Evolutionary conservation across 164 flowering plant species (phyloP).

Genomic region (Vitis labrusca): DNA sequence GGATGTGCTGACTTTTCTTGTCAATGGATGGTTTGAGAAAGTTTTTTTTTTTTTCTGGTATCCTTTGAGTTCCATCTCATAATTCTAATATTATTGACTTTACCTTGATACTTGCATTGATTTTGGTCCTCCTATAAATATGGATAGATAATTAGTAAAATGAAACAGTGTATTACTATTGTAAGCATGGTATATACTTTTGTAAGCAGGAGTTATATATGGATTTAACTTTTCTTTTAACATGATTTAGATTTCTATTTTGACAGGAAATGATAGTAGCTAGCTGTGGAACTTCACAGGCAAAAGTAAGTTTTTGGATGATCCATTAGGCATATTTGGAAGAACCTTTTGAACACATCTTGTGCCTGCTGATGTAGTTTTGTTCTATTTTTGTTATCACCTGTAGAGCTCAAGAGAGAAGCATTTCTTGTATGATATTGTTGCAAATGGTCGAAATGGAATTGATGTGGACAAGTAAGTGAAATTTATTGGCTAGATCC

Average conservation of each 20-base stretch:
- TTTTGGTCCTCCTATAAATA: background rate
- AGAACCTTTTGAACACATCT: background rate
- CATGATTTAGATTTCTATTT: slow-evolving; percentile 4
- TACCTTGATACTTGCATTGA: no score
- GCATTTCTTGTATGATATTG: slow-evolving; percentile 86
- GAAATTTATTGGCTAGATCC: background rate
- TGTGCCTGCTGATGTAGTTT: background rate
- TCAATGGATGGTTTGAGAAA: no score
- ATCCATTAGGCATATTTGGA: background rate
- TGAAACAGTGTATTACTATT: background rate
- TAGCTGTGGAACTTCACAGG: slow-evolving; percentile 40
- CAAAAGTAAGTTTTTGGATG: slow-evolving; percentile 41
- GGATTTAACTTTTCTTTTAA: background rate
- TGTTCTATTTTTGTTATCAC: background rate
- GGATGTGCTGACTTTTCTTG: no score
- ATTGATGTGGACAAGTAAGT: slow-evolving; percentile 96
- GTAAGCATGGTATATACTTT: no score
- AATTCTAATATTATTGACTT: no score
- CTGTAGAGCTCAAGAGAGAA: slow-evolving; percentile 62
- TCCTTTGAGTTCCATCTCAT: background rate
- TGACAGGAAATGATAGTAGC: slow-evolving; percentile 88
- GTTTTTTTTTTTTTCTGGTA: background rate
- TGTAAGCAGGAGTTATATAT: background rate
- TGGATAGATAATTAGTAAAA: background rate
- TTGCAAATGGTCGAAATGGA: slow-evolving; percentile 96